A percentile compares a stretch with the other conserved stretches of the same genome.
These are phyloP conservation scores for Babjeviella inositovora DNA, from an alignment of 805 yeast species.

Conservation along the genomic window DNA sequence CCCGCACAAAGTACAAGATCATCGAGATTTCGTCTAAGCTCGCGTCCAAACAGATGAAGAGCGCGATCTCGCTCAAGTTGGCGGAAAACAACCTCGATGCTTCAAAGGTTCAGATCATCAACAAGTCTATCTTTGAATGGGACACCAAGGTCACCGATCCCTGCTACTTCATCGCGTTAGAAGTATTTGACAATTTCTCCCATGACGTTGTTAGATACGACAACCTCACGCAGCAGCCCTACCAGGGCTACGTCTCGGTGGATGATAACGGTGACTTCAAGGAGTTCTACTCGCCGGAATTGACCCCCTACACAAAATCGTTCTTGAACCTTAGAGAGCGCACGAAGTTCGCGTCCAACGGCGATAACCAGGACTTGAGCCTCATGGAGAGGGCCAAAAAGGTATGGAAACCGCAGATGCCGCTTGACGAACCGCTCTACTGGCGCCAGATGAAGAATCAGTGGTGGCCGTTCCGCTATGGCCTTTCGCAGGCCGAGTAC, in stretches of 20 bases:
- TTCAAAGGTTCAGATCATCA: conserved; percentile 44
- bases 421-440: conserved; percentile 32
- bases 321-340: conserved; percentile 40
- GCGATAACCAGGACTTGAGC: conserved; percentile 6
- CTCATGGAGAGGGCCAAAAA: conserved; percentile 10
- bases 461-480: conserved; percentile 49
- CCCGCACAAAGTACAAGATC: conserved; percentile 48
- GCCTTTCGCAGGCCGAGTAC: conserved; percentile 57
- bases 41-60: conserved; percentile 32
- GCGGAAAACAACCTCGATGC: conserved; percentile 26
- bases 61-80: conserved; percentile 6
- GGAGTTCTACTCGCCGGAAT: conserved; percentile 50
- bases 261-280: conserved; percentile 63
- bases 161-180: conserved; percentile 66
- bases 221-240: conserved; percentile 43
- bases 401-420: conserved; percentile 10
- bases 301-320: conserved; percentile 37
- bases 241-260: conserved; percentile 64
- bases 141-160: conserved; percentile 38
- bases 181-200: conserved; percentile 72
- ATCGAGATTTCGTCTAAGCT: conserved; percentile 56
- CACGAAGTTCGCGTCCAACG: conserved; percentile 15
- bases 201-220: conserved; percentile 76
- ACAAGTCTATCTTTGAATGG: conserved; percentile 72
- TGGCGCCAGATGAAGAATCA: conserved; percentile 26